phyloP scores from a whole-genome alignment of 1,284 basidiomycete genomes.

The Ustilago trichophora region DNA sequence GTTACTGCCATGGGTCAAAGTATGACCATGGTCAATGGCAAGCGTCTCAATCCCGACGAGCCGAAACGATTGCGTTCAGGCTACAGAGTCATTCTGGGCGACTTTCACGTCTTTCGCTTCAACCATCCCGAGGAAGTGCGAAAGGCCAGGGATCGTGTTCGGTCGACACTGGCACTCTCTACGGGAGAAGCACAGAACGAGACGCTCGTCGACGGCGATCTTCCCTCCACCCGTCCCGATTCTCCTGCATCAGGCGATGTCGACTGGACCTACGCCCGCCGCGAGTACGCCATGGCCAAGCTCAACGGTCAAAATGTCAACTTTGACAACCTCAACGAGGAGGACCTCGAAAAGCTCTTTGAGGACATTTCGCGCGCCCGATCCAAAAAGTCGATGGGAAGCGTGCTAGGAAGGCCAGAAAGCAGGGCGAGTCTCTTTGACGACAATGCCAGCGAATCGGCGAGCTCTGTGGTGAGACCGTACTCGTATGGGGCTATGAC shows the following conservation, averaged over 20 bases:
- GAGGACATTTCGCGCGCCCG: slow-evolving; percentile 59
- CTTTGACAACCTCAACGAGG: slow-evolving; percentile 60
- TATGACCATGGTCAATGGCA: slow-evolving; percentile 88
- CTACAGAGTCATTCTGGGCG: slow-evolving; percentile 94
- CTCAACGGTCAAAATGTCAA: slow-evolving; percentile 61
- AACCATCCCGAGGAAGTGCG: slow-evolving; percentile 70
- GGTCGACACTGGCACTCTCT: slow-evolving; percentile 48
- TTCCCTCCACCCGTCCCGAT: slow-evolving; percentile 47
- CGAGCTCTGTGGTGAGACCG: slow-evolving; percentile 47
- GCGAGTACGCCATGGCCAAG: slow-evolving; percentile 56
- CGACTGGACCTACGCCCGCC: slow-evolving; percentile 62
- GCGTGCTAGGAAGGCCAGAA: slow-evolving; percentile 49
- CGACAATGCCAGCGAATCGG: slow-evolving; percentile 55
- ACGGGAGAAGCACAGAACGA: slow-evolving; percentile 53
- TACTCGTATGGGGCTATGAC: slow-evolving; percentile 59
- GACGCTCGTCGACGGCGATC: slow-evolving; percentile 35
- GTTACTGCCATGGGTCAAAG: slow-evolving; percentile 80
- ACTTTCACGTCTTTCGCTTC: slow-evolving; percentile 97
- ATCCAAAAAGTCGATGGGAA: slow-evolving; percentile 55
- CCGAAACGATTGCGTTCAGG: slow-evolving; percentile 77
- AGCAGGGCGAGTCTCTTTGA: slow-evolving; percentile 59
- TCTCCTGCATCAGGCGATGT: slow-evolving; percentile 58
- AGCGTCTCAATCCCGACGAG: slow-evolving; percentile 66
- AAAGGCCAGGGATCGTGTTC: slow-evolving; percentile 54
- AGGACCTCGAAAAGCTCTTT: slow-evolving; percentile 62